phyloP scores from a whole-genome alignment of 148 eudicot species.

The Nyssa sinensis region DNA sequence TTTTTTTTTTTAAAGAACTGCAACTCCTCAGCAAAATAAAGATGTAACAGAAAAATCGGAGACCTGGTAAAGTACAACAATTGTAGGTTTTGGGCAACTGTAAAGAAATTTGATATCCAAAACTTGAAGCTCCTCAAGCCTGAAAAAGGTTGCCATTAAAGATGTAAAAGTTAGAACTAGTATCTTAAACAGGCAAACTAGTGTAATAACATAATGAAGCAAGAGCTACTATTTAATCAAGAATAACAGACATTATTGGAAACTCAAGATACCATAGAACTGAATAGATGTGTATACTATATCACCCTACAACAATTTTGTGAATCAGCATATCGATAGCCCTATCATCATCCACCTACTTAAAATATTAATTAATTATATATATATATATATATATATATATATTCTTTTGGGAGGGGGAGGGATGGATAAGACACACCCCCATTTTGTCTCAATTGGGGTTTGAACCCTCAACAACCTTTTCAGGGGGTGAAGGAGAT shows the following conservation, averaged over 20 bases:
- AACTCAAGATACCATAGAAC: not conserved
- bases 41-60: not conserved
- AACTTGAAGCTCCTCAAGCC: conserved; percentile 99
- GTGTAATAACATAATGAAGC: not conserved
- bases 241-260: not conserved
- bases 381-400: too few species aligned
- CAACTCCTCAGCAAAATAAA: not conserved
- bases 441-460: too few species aligned
- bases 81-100: conserved; percentile 87
- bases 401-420: too few species aligned
- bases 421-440: too few species aligned
- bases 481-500: too few species aligned
- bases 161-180: not conserved
- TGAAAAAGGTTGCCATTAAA: conserved; percentile 25
- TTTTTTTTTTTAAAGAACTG: not conserved
- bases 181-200: not conserved
- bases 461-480: too few species aligned
- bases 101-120: conserved; percentile 94
- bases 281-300: not conserved
- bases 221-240: not conserved
- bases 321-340: not conserved
- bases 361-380: too few species aligned
- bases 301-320: not conserved
- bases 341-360: not conserved
- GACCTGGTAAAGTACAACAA: conserved; percentile 97